Conservation (phyloP, 2,329 filamentous ascomycete genomes). For the Curvularia eragrostidis region DNA sequence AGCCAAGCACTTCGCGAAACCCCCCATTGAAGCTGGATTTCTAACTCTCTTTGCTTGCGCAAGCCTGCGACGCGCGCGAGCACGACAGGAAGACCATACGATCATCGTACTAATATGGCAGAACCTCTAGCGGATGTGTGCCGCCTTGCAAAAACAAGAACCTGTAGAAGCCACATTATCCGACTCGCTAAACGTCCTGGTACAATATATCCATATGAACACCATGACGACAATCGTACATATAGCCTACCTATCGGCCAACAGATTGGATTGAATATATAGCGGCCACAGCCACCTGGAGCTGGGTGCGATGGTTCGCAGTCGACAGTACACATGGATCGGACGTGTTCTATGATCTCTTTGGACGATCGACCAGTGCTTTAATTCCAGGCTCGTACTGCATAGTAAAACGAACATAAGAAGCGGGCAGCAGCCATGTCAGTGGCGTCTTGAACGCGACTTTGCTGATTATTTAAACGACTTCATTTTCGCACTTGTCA, state of each 20-base stretch:
- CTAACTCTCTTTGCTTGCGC: neutral
- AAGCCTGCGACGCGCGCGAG: neutral
- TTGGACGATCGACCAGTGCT: constrained; percentile 2
- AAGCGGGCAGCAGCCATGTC: constrained; percentile 10
- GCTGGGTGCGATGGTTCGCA: neutral
- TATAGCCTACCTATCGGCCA: constrained; percentile 5
- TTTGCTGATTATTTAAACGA: constrained; percentile 16
- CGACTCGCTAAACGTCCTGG: constrained; percentile 19
- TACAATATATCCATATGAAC: constrained; percentile 23
- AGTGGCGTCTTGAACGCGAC: constrained; percentile 15
- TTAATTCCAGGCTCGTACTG: constrained; percentile 12
- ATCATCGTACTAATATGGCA: constrained; percentile 25
- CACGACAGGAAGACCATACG: constrained; percentile 8
- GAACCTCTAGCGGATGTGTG: constrained; percentile 13
- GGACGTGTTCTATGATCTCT: neutral
- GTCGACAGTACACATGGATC: constrained; percentile 5
- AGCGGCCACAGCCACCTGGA: constrained; percentile 9
- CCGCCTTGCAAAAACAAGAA: constrained; percentile 6
- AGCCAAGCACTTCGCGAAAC: neutral
- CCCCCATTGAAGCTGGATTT: neutral
- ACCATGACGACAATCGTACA: constrained; percentile 7
- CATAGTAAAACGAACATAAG: neutral
- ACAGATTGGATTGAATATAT: constrained; percentile 2
- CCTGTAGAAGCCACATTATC: constrained; percentile 19
- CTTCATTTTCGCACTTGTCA: constrained; percentile 1